A percentile compares a stretch with the other conserved stretches of the same genome.
Conservation (phyloP, 2,329 filamentous ascomycete species). For the Fusarium paranaense region DNA sequence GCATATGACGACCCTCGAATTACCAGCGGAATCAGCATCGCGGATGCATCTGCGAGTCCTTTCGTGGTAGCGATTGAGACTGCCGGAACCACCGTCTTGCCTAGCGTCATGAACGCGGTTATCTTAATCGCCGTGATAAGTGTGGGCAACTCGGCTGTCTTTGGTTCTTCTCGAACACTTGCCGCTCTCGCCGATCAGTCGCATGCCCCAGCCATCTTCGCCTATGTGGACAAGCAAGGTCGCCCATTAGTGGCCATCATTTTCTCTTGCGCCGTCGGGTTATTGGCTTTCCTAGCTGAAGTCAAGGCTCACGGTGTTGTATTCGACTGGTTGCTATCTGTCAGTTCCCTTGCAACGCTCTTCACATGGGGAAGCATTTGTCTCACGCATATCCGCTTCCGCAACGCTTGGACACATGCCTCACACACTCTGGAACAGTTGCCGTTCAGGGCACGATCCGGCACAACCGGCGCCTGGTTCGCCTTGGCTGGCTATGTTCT, state of each 20-base stretch:
- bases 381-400: conserved; percentile 91
- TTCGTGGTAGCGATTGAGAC: conserved; percentile 93
- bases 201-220: conserved; percentile 80
- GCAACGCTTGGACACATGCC: conserved; percentile 75
- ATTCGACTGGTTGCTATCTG: conserved; percentile 82
- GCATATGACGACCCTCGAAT: conserved; percentile 76
- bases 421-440: conserved; percentile 79
- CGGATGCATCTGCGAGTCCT: conserved; percentile 80
- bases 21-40: conserved; percentile 64
- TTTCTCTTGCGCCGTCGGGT: conserved; percentile 73
- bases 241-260: conserved; percentile 80
- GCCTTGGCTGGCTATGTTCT: conserved; percentile 80
- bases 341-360: conserved; percentile 77
- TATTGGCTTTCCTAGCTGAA: conserved; percentile 82
- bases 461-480: conserved; percentile 82
- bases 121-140: conserved; percentile 93
- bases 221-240: conserved; percentile 84
- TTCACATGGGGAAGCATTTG: conserved; percentile 89
- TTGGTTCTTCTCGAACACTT: conserved; percentile 90
- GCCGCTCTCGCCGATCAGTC: conserved; percentile 89
- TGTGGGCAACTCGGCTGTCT: conserved; percentile 91
- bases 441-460: conserved; percentile 82
- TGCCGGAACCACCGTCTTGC: conserved; percentile 83
- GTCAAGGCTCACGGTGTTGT: conserved; percentile 68
- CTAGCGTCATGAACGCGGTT: conserved; percentile 91